Percentiles rank a stretch among this genome's conserved stretches.
Evolutionary conservation across 1,139 yeast species (phyloP).

Genomic region (Pichia sp.): DNA sequence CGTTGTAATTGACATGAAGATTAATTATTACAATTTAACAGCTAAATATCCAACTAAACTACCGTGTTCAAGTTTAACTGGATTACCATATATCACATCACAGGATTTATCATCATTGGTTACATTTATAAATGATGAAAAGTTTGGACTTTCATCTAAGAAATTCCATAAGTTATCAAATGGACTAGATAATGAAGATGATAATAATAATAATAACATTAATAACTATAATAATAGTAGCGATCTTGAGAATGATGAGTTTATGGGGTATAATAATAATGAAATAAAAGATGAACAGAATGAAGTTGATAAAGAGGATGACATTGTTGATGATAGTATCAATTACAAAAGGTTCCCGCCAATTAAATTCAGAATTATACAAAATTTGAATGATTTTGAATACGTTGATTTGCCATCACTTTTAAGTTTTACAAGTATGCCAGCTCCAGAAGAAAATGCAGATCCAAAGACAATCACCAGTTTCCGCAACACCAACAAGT

Average conservation of each 20-base stretch:
- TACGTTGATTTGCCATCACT: constrained; percentile 25
- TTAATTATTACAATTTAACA: constrained; percentile 54
- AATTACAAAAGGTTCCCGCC: constrained; percentile 31
- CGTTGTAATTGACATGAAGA: constrained; percentile 57
- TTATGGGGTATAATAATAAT: neutral
- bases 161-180: constrained; percentile 3
- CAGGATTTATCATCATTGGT: constrained; percentile 57
- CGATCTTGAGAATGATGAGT: constrained; percentile 2
- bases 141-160: constrained; percentile 25
- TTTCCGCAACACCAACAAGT: constrained; percentile 24
- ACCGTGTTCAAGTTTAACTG: constrained; percentile 47
- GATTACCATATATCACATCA: constrained; percentile 49
- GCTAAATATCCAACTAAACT: constrained; percentile 49
- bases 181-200: constrained; percentile 13
- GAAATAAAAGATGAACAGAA: neutral
- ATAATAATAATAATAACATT: neutral
- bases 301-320: neutral
- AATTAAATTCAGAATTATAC: constrained; percentile 54
- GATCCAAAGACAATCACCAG: constrained; percentile 17
- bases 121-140: constrained; percentile 48
- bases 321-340: neutral
- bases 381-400: constrained; percentile 46
- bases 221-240: neutral
- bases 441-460: constrained; percentile 8
- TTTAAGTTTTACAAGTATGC: constrained; percentile 18